These are phyloP conservation scores for Sarocladiaceae sp. DNA, from an alignment of 2,329 filamentous ascomycete species.

Conservation along the genomic window DNA sequence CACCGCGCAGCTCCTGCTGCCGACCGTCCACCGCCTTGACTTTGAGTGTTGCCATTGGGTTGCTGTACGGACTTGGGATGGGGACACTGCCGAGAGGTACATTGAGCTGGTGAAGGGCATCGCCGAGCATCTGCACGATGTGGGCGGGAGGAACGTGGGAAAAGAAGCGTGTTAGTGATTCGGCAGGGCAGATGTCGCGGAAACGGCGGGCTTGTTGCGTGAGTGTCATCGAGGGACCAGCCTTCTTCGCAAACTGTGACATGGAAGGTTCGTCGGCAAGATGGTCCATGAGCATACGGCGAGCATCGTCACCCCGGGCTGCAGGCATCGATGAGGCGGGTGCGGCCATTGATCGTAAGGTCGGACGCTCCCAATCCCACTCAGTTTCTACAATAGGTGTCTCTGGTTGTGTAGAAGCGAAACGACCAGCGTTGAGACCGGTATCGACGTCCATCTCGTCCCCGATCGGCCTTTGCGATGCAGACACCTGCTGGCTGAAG, in stretches of 20 bases:
- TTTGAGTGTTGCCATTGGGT: constrained; percentile 57
- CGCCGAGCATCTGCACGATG: constrained; percentile 71
- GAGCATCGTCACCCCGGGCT: constrained; percentile 24
- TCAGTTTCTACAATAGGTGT: constrained; percentile 65
- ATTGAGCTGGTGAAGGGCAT: constrained; percentile 78
- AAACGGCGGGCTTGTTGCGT: constrained; percentile 88
- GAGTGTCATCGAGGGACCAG: constrained; percentile 71
- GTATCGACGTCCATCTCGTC: constrained; percentile 68
- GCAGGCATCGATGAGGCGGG: constrained; percentile 29
- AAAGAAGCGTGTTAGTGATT: constrained; percentile 87
- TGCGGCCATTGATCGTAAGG: constrained; percentile 44
- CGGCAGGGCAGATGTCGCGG: constrained; percentile 81
- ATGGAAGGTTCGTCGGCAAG: constrained; percentile 82
- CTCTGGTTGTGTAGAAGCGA: constrained; percentile 84
- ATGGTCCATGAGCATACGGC: constrained; percentile 47
- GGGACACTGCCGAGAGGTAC: constrained; percentile 58
- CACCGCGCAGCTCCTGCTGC: constrained; percentile 66
- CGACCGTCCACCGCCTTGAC: constrained; percentile 70
- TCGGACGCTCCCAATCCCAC: constrained; percentile 83
- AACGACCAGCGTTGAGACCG: constrained; percentile 35
- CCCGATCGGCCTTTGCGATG: constrained; percentile 31
- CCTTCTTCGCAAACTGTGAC: constrained; percentile 76
- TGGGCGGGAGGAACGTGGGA: constrained; percentile 70
- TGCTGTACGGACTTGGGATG: constrained; percentile 40
- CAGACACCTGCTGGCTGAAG: constrained; percentile 62